A percentile compares a stretch with the other conserved stretches of the same genome.
Conservation (phyloP, 2,329 filamentous ascomycete species). For the Sporothrix globosa region DNA sequence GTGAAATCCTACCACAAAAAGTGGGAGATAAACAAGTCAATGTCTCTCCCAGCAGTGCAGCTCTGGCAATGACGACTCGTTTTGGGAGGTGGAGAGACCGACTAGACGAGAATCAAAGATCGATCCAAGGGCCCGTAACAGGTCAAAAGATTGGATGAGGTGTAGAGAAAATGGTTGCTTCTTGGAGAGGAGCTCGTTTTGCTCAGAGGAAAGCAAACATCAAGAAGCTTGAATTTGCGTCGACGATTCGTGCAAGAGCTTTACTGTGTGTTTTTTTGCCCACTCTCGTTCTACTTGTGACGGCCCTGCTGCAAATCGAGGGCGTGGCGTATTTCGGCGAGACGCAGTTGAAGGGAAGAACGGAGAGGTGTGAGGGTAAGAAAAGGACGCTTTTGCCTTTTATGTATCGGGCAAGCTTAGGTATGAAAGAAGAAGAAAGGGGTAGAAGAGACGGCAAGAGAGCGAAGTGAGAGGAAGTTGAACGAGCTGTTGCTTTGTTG, state of each 20-base stretch:
- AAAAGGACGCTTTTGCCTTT: background rate
- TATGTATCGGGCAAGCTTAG: background rate
- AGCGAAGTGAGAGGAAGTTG: background rate
- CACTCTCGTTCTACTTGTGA: background rate
- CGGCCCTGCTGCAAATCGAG: conserved; percentile 3
- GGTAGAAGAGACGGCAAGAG: background rate
- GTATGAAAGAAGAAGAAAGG: background rate
- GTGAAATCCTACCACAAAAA: conserved; percentile 57
- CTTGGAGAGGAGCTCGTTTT: background rate
- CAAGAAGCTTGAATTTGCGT: background rate
- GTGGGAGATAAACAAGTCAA: conserved; percentile 96
- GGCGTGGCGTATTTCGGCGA: background rate
- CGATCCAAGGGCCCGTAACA: background rate
- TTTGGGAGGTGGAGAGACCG: background rate
- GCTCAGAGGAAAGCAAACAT: background rate
- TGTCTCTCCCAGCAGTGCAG: conserved; percentile 75
- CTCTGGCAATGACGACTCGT: conserved; percentile 10
- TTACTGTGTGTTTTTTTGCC: background rate
- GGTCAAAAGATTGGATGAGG: background rate
- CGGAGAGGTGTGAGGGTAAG: background rate
- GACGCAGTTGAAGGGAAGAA: background rate
- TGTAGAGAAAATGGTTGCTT: background rate
- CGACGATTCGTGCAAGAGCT: background rate
- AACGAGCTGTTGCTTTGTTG: background rate
- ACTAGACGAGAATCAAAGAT: background rate